Conservation (phyloP, 768 basidiomycete species). For the Clitopilus hobsonii region DNA sequence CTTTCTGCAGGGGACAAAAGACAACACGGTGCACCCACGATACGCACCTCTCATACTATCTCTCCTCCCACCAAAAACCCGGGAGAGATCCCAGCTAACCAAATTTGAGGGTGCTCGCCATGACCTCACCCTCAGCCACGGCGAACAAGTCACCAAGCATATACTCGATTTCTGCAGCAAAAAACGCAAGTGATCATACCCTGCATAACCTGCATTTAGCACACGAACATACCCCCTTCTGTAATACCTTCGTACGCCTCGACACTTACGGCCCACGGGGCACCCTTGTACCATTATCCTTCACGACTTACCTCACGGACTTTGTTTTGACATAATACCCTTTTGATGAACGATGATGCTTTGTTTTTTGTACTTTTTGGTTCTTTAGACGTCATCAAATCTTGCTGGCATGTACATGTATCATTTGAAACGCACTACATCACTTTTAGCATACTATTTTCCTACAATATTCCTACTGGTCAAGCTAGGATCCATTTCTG, state of each 20-base stretch:
- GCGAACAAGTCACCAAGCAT: slow-evolving; percentile 26
- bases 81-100: slow-evolving; percentile 34
- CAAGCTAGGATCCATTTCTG: too few relatives aligned
- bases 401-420: neutral
- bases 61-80: slow-evolving; percentile 33
- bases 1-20: slow-evolving; percentile 47
- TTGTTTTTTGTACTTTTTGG: neutral
- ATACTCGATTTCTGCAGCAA: slow-evolving; percentile 26
- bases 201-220: neutral
- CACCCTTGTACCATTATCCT: neutral
- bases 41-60: slow-evolving; percentile 44
- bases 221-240: neutral
- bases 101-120: slow-evolving; percentile 50
- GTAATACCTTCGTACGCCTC: neutral
- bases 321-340: neutral
- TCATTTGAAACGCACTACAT: neutral
- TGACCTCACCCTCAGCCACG: slow-evolving; percentile 43
- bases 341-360: neutral
- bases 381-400: neutral
- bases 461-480: neutral
- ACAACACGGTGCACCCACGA: slow-evolving; percentile 49
- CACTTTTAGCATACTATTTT: neutral
- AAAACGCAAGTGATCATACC: neutral
- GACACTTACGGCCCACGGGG: neutral
- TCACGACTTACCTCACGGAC: neutral